Percentiles rank a stretch among this genome's conserved stretches.
These are phyloP conservation scores for Citrullus colocynthis DNA, from an alignment of 306 rosid species.

Conservation along the genomic window DNA sequence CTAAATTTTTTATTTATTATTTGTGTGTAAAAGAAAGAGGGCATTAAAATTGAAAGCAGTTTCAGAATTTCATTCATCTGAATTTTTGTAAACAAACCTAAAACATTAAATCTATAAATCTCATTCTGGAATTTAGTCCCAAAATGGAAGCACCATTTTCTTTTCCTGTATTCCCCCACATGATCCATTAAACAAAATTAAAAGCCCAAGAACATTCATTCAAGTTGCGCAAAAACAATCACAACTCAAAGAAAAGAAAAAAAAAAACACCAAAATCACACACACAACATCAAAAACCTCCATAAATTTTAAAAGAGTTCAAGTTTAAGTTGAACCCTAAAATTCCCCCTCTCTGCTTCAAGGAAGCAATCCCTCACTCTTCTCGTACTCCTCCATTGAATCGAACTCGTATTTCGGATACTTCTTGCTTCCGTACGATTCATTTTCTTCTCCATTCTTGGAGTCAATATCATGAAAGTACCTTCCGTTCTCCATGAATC, in stretches of 20 bases:
- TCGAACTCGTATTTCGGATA: constrained; percentile 24
- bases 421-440: constrained; percentile 15
- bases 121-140: not conserved
- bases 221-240: constrained; percentile 5
- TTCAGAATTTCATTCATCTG: too few species aligned
- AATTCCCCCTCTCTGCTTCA: not conserved
- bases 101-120: not conserved
- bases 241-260: not conserved
- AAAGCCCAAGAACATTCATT: not conserved
- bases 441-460: constrained; percentile 13
- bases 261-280: not conserved
- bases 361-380: constrained; percentile 39
- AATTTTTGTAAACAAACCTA: too few species aligned
- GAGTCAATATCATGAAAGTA: constrained; percentile 19
- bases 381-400: constrained; percentile 50
- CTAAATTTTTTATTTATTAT: too few species aligned
- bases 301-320: not conserved
- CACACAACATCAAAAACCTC: not conserved
- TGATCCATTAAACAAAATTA: not conserved
- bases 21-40: too few species aligned
- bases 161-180: too few species aligned
- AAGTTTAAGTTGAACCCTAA: constrained; percentile 1
- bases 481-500: constrained; percentile 51
- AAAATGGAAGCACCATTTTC: not conserved
- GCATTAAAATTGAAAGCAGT: too few species aligned